phyloP scores from a whole-genome alignment of 2,329 filamentous ascomycete species.

The Aspergillus transmontanensis region DNA sequence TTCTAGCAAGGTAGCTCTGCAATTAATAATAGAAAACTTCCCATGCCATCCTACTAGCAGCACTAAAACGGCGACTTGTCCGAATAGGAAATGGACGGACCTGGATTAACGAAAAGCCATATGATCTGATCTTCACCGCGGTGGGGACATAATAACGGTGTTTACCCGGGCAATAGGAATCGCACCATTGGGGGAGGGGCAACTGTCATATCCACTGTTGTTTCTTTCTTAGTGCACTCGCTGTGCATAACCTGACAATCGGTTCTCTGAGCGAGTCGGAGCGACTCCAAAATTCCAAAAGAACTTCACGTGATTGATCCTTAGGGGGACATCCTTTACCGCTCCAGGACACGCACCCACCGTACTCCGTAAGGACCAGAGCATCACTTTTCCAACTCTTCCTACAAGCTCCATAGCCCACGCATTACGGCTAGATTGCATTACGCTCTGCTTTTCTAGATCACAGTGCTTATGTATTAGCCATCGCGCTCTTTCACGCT shows the following conservation, averaged over 20 bases:
- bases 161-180: background rate
- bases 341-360: background rate
- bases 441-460: too few relatives aligned
- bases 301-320: background rate
- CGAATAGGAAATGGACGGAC: background rate
- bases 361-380: too few relatives aligned
- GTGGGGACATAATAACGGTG: background rate
- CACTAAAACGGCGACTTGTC: slow-evolving; percentile 1
- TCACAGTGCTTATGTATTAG: too few relatives aligned
- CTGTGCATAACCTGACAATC: background rate
- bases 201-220: background rate
- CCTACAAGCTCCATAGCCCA: too few relatives aligned
- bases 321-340: background rate
- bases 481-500: too few relatives aligned
- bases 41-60: background rate
- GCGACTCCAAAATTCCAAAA: background rate
- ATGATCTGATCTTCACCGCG: background rate
- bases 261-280: background rate
- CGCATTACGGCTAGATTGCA: too few relatives aligned
- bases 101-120: background rate
- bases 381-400: too few relatives aligned
- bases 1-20: background rate
- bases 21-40: background rate
- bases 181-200: slow-evolving; percentile 1
- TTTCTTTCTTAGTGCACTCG: background rate